phyloP scores from a whole-genome alignment of 2,329 filamentous ascomycete species.

The Penicillium rolfsii region DNA sequence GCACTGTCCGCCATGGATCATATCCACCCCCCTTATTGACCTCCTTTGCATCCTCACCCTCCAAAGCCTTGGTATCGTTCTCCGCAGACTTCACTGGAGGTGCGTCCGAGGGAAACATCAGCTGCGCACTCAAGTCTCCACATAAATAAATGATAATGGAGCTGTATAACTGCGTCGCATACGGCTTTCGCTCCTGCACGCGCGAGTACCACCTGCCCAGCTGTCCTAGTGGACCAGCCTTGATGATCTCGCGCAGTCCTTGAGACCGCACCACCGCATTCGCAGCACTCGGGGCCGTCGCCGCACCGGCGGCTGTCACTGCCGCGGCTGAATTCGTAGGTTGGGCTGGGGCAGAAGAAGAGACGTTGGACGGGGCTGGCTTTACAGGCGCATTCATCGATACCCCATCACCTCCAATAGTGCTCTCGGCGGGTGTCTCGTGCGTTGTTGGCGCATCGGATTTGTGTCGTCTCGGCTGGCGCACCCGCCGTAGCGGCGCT shows the following conservation, averaged over 20 bases:
- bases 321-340: slow-evolving; percentile 21
- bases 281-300: slow-evolving; percentile 26
- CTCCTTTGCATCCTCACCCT: slow-evolving; percentile 40
- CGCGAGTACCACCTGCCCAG: slow-evolving; percentile 62
- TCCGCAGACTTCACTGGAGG: slow-evolving; percentile 44
- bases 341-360: slow-evolving; percentile 5
- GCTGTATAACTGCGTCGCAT: slow-evolving; percentile 76
- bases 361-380: background rate
- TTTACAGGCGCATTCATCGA: slow-evolving; percentile 3
- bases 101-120: slow-evolving; percentile 54
- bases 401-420: slow-evolving; percentile 6
- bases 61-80: slow-evolving; percentile 34
- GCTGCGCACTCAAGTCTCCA: slow-evolving; percentile 77
- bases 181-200: slow-evolving; percentile 72
- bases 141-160: slow-evolving; percentile 77
- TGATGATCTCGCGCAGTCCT: slow-evolving; percentile 36
- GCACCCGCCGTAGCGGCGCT: slow-evolving; percentile 23
- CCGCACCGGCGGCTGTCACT: slow-evolving; percentile 29
- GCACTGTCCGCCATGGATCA: slow-evolving; percentile 68
- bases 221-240: slow-evolving; percentile 38
- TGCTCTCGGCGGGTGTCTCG: slow-evolving; percentile 8
- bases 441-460: slow-evolving; percentile 18
- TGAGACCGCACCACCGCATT: slow-evolving; percentile 25
- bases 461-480: slow-evolving; percentile 26
- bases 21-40: slow-evolving; percentile 49